Evolutionary conservation across 306 rosid species (phyloP), one percentile per base, ranked within the genome.

Genomic region (Psophocarpus tetragonolobus): DNA sequence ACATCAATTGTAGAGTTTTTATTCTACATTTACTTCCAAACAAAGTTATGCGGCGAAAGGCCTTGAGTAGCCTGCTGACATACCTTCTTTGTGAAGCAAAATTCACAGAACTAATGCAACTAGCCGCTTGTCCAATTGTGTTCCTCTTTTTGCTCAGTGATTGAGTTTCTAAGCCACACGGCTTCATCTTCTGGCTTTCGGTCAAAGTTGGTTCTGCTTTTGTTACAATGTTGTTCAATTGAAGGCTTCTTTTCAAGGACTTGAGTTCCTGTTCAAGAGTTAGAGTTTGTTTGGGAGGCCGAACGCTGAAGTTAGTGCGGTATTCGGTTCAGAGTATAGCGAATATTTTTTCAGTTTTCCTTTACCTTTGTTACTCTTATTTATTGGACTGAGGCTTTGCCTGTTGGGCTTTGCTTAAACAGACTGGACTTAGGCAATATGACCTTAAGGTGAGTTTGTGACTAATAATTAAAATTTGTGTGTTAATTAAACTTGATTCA

Each of bases 241-340:
- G 87, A 68, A 93, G 85, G 78, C 83, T 93, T 54, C 54, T 85
- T 82, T 93, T 91, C 91, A 93, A 78, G 26, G 91, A 76, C 83
- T 81, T 65, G 77, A 93, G 87, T 78, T 91, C 97, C 75, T 90
- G 90, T 60, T 93, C 94, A 54, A 93, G 96, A 50, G n/a, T n/a
- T n/a, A n/a, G n/a, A n/a, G n/a, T n/a, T n/a, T n/a, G n/a, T n/a
- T n/a, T n/a, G n/a, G n/a, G n/a, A n/a, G n/a, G n/a, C n/a, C n/a
- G n/a, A n/a, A n/a, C n/a, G n/a, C n/a, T n/a, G n/a, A n/a, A n/a
- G n/a, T n/a, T n/a, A n/a, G n/a, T n/a, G n/a, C n/a, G n/a, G n/a
- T n/a, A n/a, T n/a, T n/a, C n/a, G n/a, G n/a, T n/a, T n/a, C n/a
- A n/a, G n/a, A n/a, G n/a, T n/a, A n/a, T n/a, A n/a, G n/a, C n/a